phyloP scores from a whole-genome alignment of 2,329 filamentous ascomycete species.

The Ophiocordyceps polyrhachis-furcata region DNA sequence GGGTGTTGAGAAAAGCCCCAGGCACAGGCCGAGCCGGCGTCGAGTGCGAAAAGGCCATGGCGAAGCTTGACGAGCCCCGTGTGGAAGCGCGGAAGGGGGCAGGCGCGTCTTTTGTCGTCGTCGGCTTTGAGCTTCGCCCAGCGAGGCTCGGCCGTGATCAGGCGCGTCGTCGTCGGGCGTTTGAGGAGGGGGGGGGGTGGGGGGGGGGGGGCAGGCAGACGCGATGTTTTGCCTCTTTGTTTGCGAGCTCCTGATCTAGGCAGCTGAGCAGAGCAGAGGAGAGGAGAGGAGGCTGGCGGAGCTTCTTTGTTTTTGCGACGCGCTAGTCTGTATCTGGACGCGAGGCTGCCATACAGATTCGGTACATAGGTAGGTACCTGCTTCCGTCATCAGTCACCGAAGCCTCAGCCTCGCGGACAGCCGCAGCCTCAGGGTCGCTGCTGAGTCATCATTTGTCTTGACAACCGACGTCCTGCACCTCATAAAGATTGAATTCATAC shows the following conservation, averaged over 20 bases:
- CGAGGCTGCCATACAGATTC: neutral
- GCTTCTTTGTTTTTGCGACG: slow-evolving; percentile 15
- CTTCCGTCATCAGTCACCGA: neutral
- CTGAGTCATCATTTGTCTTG: neutral
- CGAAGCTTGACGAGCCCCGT: slow-evolving; percentile 6
- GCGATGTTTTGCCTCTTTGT: no score
- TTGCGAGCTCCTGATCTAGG: neutral
- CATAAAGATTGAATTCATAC: neutral
- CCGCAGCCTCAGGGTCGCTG: no score
- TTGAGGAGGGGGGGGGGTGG: no score
- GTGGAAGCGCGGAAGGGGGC: slow-evolving; percentile 5
- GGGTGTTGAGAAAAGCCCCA: slow-evolving; percentile 60
- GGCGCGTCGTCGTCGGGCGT: neutral
- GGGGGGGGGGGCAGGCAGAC: no score
- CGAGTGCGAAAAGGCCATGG: slow-evolving; percentile 35
- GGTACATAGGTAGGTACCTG: neutral
- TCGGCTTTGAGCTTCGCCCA: slow-evolving; percentile 2
- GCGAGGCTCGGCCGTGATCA: slow-evolving; percentile 1
- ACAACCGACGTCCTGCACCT: neutral
- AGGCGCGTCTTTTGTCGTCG: slow-evolving; percentile 3
- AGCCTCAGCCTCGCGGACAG: neutral
- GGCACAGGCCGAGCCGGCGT: slow-evolving; percentile 58
- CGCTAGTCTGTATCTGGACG: slow-evolving; percentile 1
- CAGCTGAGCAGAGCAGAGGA: slow-evolving; percentile 2
- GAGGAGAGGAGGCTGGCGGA: slow-evolving; percentile 15